phyloP scores from a whole-genome alignment of 192 early-diverging fungal species.

The Entrophospora sp. region DNA sequence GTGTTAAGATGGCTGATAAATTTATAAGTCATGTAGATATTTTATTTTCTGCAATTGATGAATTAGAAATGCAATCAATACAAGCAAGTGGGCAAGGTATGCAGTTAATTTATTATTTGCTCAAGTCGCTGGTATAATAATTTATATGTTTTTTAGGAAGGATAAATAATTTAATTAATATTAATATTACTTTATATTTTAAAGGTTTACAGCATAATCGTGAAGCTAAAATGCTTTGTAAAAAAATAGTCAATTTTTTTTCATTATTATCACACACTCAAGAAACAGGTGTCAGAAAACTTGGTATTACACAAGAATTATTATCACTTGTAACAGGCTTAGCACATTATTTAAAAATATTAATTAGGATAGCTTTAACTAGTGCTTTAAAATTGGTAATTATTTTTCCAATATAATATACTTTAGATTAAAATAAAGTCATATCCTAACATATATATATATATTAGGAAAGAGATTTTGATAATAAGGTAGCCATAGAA shows the following conservation, averaged over 20 bases:
- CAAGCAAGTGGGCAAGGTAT: conserved; percentile 53
- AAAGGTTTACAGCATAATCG: conserved; percentile 63
- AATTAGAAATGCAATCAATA: conserved; percentile 65
- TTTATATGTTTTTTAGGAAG: conserved; percentile 12
- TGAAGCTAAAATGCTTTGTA: conserved; percentile 93
- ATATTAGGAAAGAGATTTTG: conserved; percentile 51
- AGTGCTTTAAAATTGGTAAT: conserved; percentile 76
- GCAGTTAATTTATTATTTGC: conserved; percentile 23
- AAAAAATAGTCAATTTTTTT: conserved; percentile 93
- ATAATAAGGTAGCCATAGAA: conserved; percentile 40
- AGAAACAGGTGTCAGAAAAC: conserved; percentile 40
- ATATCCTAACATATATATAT: neutral
- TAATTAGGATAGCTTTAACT: conserved; percentile 81
- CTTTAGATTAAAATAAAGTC: neutral
- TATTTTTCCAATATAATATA: neutral
- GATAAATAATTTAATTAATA: too few species aligned
- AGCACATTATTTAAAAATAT: conserved; percentile 85
- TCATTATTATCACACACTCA: conserved; percentile 75
- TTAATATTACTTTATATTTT: neutral
- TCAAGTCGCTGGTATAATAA: conserved; percentile 20
- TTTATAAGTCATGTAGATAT: conserved; percentile 92
- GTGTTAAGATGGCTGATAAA: conserved; percentile 69
- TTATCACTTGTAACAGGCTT: conserved; percentile 82
- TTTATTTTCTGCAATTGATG: conserved; percentile 83
- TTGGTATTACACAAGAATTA: conserved; percentile 75